A percentile compares a stretch with the other conserved stretches of the same genome.
These are phyloP conservation scores for Collybia sp. DNA, from an alignment of 768 basidiomycete species.

Conservation along the genomic window DNA sequence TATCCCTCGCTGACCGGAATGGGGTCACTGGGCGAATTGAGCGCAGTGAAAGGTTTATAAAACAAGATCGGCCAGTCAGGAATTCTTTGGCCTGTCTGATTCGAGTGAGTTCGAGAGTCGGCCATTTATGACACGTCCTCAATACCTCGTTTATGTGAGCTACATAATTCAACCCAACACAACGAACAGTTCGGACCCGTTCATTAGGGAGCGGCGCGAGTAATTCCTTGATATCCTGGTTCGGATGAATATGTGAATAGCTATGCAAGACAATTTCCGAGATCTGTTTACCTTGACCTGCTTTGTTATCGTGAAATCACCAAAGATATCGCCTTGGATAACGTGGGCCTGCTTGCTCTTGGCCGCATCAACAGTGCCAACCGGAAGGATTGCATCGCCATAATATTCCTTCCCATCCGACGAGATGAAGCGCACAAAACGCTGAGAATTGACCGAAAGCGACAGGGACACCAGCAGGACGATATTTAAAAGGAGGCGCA, in stretches of 20 bases:
- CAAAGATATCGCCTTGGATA: slow-evolving; percentile 30
- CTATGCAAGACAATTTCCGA: background rate
- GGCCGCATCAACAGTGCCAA: slow-evolving; percentile 23
- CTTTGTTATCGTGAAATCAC: slow-evolving; percentile 28
- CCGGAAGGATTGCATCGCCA: slow-evolving; percentile 32
- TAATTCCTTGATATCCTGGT: slow-evolving; percentile 25
- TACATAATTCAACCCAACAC: slow-evolving; percentile 31
- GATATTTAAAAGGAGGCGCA: slow-evolving; percentile 9
- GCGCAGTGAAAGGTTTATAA: slow-evolving; percentile 29
- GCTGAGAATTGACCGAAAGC: slow-evolving; percentile 22
- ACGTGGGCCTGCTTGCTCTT: slow-evolving; percentile 25
- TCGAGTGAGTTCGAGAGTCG: background rate
- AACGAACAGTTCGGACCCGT: slow-evolving; percentile 28
- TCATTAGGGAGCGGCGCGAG: slow-evolving; percentile 29
- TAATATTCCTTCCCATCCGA: slow-evolving; percentile 30
- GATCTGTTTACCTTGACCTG: slow-evolving; percentile 23
- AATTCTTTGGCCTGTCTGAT: slow-evolving; percentile 25
- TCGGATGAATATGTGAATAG: background rate
- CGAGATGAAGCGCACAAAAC: slow-evolving; percentile 34
- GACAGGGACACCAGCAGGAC: slow-evolving; percentile 9
- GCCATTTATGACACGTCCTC: background rate
- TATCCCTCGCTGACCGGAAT: slow-evolving; percentile 30
- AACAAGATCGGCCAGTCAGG: slow-evolving; percentile 32
- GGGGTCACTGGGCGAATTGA: slow-evolving; percentile 29
- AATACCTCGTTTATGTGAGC: slow-evolving; percentile 26